phyloP scores from a whole-genome alignment of 768 basidiomycete genomes.

The Calocera viscosa region DNA sequence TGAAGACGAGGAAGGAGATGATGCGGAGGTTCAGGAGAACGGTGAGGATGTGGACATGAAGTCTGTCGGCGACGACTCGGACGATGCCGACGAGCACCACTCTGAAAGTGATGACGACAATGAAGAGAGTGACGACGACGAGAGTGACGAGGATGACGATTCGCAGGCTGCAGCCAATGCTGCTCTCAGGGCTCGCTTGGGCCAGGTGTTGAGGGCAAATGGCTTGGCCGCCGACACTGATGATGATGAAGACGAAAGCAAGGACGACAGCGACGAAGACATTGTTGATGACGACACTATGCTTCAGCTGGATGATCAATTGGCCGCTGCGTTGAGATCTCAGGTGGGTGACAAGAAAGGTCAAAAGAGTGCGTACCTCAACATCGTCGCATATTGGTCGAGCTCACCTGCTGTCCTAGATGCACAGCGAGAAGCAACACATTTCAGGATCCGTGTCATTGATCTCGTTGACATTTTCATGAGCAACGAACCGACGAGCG shows the following conservation, averaged over 20 bases:
- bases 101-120: slow-evolving; percentile 8
- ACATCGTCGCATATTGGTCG: neutral
- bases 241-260: slow-evolving; percentile 33
- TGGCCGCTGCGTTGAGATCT: slow-evolving; percentile 73
- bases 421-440: slow-evolving; percentile 75
- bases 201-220: slow-evolving; percentile 6
- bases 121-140: slow-evolving; percentile 18
- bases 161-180: slow-evolving; percentile 23
- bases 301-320: slow-evolving; percentile 88
- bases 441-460: slow-evolving; percentile 92
- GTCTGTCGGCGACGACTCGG: slow-evolving; percentile 18
- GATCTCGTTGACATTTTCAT: slow-evolving; percentile 84
- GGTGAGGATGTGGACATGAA: slow-evolving; percentile 20
- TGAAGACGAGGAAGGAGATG: slow-evolving; percentile 23
- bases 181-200: slow-evolving; percentile 7
- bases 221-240: slow-evolving; percentile 30
- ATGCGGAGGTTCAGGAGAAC: too few relatives aligned
- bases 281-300: slow-evolving; percentile 95
- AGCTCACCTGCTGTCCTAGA: slow-evolving; percentile 35
- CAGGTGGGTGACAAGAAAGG: slow-evolving; percentile 47
- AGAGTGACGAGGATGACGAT: slow-evolving; percentile 37
- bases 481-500: slow-evolving; percentile 63
- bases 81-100: slow-evolving; percentile 15
- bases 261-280: slow-evolving; percentile 47
- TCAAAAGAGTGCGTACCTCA: slow-evolving; percentile 45